Evolutionary conservation across 1,284 basidiomycete species (phyloP).

Genomic region (Ceratobasidium sp.): DNA sequence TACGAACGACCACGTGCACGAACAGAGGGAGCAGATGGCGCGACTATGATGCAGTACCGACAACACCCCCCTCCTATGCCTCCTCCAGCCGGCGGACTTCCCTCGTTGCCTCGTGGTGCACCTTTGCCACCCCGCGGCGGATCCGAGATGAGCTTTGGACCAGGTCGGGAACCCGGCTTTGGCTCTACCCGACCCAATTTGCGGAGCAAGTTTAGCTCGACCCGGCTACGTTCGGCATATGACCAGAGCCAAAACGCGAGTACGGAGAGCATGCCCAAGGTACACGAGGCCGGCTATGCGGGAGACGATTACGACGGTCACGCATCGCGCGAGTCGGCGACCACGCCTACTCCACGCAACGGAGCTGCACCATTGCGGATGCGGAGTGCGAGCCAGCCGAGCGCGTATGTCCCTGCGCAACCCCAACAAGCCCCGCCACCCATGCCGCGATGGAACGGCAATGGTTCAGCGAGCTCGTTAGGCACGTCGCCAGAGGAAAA

Average conservation of each 20-base stretch:
- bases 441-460: slow-evolving; percentile 53
- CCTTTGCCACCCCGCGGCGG: slow-evolving; percentile 29
- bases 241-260: slow-evolving; percentile 52
- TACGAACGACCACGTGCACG: slow-evolving; percentile 68
- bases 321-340: slow-evolving; percentile 29
- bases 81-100: slow-evolving; percentile 44
- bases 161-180: slow-evolving; percentile 58
- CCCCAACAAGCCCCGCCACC: slow-evolving; percentile 63
- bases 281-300: slow-evolving; percentile 26
- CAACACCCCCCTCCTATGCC: slow-evolving; percentile 46
- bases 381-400: slow-evolving; percentile 76
- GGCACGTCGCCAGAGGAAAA: slow-evolving; percentile 57
- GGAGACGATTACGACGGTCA: slow-evolving; percentile 23
- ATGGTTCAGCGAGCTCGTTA: slow-evolving; percentile 40
- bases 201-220: slow-evolving; percentile 73
- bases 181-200: slow-evolving; percentile 52
- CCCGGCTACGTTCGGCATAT: slow-evolving; percentile 61
- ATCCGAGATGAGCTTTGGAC: slow-evolving; percentile 47
- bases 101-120: slow-evolving; percentile 44
- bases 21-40: slow-evolving; percentile 72
- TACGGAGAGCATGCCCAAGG: slow-evolving; percentile 29
- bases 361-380: slow-evolving; percentile 45
- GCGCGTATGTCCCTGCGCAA: slow-evolving; percentile 58
- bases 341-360: slow-evolving; percentile 24
- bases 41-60: slow-evolving; percentile 70